These are phyloP conservation scores for Diaporthe ampelina DNA, from an alignment of 2,329 filamentous ascomycete genomes.

Conservation along the genomic window DNA sequence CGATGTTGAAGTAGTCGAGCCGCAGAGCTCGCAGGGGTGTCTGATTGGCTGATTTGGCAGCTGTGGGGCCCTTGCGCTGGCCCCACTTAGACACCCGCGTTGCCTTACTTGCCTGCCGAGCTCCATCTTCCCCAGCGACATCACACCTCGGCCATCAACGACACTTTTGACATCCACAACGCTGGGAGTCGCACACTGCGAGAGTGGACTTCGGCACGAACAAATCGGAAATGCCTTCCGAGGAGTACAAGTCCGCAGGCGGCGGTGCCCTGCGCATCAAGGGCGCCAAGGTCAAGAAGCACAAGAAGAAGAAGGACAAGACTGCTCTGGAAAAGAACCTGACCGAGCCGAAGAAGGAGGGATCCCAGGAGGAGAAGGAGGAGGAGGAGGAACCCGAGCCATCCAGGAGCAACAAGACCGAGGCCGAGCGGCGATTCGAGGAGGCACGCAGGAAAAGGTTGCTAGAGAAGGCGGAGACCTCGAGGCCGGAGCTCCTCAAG, in stretches of 20 bases:
- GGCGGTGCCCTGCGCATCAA: slow-evolving; percentile 89
- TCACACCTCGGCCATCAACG: background rate
- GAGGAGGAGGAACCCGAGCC: slow-evolving; percentile 51
- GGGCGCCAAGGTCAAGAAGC: slow-evolving; percentile 75
- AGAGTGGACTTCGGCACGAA: background rate
- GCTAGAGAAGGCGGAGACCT: slow-evolving; percentile 79
- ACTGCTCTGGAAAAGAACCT: slow-evolving; percentile 64
- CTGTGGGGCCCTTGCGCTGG: slow-evolving; percentile 1
- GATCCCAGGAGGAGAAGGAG: slow-evolving; percentile 43
- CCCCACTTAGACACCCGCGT: background rate
- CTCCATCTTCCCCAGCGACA: background rate
- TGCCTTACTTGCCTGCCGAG: slow-evolving; percentile 22
- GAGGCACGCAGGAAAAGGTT: slow-evolving; percentile 86
- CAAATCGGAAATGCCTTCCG: slow-evolving; percentile 70
- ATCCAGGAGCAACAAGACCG: slow-evolving; percentile 75
- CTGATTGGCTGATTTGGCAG: background rate
- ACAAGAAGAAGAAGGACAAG: slow-evolving; percentile 73
- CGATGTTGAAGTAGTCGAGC: slow-evolving; percentile 40
- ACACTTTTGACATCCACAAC: background rate
- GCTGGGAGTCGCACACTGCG: background rate
- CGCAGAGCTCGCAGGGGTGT: background rate
- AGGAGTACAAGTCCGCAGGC: slow-evolving; percentile 78
- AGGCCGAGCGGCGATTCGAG: slow-evolving; percentile 84
- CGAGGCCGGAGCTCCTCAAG: slow-evolving; percentile 84
- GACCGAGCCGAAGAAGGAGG: slow-evolving; percentile 55